Conservation (phyloP, 2,329 filamentous ascomycete genomes). For the Fusarium xylarioides region DNA sequence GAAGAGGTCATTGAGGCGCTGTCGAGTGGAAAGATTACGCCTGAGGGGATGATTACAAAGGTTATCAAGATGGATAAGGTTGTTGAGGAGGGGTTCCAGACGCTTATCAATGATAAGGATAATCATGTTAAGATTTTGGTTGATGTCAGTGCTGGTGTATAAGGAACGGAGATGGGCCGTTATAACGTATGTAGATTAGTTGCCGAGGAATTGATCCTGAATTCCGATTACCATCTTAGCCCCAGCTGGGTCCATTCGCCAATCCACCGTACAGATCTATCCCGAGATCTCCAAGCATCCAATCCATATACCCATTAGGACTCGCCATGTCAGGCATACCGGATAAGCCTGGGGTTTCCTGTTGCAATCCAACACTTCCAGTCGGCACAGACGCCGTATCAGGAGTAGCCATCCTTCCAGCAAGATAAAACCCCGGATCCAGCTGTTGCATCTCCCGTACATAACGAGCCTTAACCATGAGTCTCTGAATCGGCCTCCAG, state of each 20-base stretch:
- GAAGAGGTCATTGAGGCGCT: conserved; percentile 19
- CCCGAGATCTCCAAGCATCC: background rate
- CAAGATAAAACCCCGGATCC: background rate
- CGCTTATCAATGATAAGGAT: conserved; percentile 11
- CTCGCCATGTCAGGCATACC: accelerated
- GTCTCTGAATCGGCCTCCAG: background rate
- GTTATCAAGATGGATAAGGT: conserved; percentile 22
- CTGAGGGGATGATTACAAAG: conserved; percentile 19
- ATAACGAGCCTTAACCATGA: background rate
- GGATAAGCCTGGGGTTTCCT: accelerated
- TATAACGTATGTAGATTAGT: background rate
- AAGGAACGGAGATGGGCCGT: background rate
- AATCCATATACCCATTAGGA: background rate
- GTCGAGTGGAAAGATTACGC: background rate
- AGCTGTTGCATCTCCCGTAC: background rate
- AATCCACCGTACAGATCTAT: background rate
- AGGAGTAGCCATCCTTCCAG: background rate
- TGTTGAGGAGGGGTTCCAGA: conserved; percentile 11
- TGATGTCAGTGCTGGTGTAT: conserved; percentile 1
- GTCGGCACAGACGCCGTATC: accelerated
- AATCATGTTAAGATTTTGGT: conserved; percentile 24
- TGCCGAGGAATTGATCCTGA: background rate
- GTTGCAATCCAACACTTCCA: background rate
- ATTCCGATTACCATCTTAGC: accelerated
- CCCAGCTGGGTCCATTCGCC: background rate